Base-by-base conservation (phyloP, 768 basidiomycete species). In the Lactifluus hygrophoroides region DNA sequence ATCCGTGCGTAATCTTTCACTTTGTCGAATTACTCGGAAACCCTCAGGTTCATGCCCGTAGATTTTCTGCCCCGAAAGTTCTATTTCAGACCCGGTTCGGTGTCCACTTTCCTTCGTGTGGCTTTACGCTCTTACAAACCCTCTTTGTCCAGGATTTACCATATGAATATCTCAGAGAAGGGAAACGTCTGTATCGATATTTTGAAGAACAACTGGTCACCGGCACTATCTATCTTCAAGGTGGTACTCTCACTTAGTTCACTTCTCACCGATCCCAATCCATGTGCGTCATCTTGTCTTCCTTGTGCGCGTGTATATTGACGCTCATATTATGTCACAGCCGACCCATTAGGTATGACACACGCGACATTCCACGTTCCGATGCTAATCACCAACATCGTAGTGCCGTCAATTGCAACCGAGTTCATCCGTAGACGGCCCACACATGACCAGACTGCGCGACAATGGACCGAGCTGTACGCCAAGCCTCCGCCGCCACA, bases 231-330 rank as follows among this genome's bases (percentile, higher is more conserved):
- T 3, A 76, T 97, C 48, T 94, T 90, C 78, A 96, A 97, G 75
- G 89, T 95, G 67, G 85, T 97, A 72, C 81, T 97, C 19, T 94
- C 92, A 27, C 79, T 97, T 4, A 94, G 92, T 0, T 94, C 92
- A 0, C 81, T 97, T 11, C 76, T 97, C 50, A 94, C 92, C 11
- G 94, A 96, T 65, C 94, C 94, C 0, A 97, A 97, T 74, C 94
- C 94, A 1, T 80, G 91, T 92, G 69, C 60, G 89, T 77, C 35
- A 34, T 25, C 42, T 35, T 0, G 25, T 11, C 21, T 37, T 54
- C 14, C 19, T 38, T 17, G 54, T n/a, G 19, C n/a, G 11, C n/a
- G 17, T 45, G 44, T 44, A 1, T 30, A 27, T 25, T 40, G 6
- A 46, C 23, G 3, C 35, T 42, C 56, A 53, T 11, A 13, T 16